Base-by-base conservation (phyloP, 768 basidiomycete species). In the Trametes coccinea region DNA sequence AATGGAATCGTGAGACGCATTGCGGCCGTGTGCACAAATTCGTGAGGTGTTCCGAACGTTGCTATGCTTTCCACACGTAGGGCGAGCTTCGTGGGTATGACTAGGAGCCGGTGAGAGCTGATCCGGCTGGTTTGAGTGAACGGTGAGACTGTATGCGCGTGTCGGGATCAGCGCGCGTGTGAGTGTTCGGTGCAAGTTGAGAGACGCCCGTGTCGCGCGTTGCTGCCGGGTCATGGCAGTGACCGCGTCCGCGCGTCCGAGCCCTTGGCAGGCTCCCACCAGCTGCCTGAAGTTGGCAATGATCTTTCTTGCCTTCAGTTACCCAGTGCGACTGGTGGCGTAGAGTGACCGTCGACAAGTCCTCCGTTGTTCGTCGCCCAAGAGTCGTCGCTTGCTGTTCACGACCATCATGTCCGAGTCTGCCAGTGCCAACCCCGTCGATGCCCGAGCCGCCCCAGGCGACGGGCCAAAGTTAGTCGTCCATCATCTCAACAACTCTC, bases 401-500 rank as follows among this genome's bases (percentile, higher is more conserved):
- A 62, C 61, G 9, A 46, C 39, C 44, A 56, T 47, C 61, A 63
- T 63, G 62, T 22, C 22, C 22, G 22, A 22, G 22, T 22, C 22
- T 22, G 22, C 22, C 22, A 22, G 22, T 22, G 52, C 53, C 22
- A 46, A 45, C 3, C n/a, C 56, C 39, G 33, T 16, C 22, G 50
- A 37, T 11, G 5, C 59, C 34, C 31, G 55, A 43, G 33, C 40
- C 50, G 41, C 48, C 17, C 27, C 34, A 27, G 57, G 30, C 22
- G 52, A 33, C 6, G 41, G 7, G 41, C 43, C 59, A 16, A 69
- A 52, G 29, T 56, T 74, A 46, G 46, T 68, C 30, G 62, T 83
- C 7, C 82, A 82, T 59, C 79, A 82, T 64, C 71, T 83, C 6
- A 75, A 80, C 57, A 67, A 81, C 59, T 80, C 80, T 7, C 78